Evolutionary conservation across 2,329 filamentous ascomycete genomes (phyloP).

Genomic region (Pseudocercospora eumusae): DNA sequence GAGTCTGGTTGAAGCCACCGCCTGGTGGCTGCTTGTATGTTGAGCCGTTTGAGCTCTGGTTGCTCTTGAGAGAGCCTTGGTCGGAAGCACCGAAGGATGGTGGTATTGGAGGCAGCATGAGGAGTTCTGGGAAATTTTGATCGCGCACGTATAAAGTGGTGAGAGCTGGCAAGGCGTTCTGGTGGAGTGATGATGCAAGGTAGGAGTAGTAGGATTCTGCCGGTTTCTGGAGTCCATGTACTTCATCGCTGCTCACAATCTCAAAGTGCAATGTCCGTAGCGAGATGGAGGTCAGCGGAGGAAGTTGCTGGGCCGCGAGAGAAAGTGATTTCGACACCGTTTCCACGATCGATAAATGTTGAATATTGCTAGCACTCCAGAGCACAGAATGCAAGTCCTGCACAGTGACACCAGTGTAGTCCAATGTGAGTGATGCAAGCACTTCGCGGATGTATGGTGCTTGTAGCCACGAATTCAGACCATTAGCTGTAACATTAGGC

Average conservation of each 20-base stretch:
- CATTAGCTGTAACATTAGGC: constrained; percentile 69
- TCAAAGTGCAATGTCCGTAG: constrained; percentile 79
- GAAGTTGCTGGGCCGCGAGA: constrained; percentile 52
- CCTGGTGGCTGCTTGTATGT: constrained; percentile 20
- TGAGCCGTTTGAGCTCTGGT: constrained; percentile 30
- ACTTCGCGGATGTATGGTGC: constrained; percentile 59
- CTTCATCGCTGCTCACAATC: constrained; percentile 65
- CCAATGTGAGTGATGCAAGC: constrained; percentile 69
- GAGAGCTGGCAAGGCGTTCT: constrained; percentile 71
- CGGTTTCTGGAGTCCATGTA: constrained; percentile 58
- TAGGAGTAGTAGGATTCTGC: constrained; percentile 76
- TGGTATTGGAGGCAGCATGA: constrained; percentile 70
- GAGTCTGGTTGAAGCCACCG: constrained; percentile 53
- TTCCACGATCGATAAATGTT: constrained; percentile 60
- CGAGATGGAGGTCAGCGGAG: constrained; percentile 66
- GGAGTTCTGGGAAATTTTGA: constrained; percentile 74
- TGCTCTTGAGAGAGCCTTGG: constrained; percentile 30
- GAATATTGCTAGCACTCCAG: constrained; percentile 58
- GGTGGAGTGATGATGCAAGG: constrained; percentile 77
- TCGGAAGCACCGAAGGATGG: constrained; percentile 49
- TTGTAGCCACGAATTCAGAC: constrained; percentile 68
- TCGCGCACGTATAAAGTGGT: constrained; percentile 83
- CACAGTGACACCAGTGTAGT: constrained; percentile 69
- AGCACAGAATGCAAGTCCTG: constrained; percentile 63
- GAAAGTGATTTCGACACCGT: constrained; percentile 60